Conservation (phyloP, 2,329 filamentous ascomycete species). For the Trichoderma endophyticum region DNA sequence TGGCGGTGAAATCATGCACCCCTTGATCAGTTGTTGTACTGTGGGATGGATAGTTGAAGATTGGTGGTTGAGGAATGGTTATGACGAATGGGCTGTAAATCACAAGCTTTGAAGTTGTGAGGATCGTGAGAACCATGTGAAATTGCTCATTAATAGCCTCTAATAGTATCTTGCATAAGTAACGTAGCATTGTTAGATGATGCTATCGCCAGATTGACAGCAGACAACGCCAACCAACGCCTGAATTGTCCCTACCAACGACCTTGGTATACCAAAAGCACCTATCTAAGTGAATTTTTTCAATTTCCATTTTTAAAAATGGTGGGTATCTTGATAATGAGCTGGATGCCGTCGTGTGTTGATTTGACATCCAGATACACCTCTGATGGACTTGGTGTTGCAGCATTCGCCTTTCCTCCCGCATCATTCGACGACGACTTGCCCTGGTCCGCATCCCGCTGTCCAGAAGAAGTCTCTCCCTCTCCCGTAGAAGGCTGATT, state of each 20-base stretch:
- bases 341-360: conserved; percentile 55
- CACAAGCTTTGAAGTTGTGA: not conserved
- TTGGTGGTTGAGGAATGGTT: not conserved
- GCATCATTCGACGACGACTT: conserved; percentile 28
- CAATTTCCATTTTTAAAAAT: conserved; percentile 42
- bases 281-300: not conserved
- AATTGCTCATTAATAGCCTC: not conserved
- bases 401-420: conserved; percentile 33
- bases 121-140: not conserved
- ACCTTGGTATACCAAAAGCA: not conserved
- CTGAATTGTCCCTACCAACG: not conserved
- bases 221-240: not conserved
- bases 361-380: conserved; percentile 57
- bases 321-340: conserved; percentile 56
- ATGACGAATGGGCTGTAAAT: not conserved
- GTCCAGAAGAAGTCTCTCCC: not conserved
- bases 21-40: not conserved
- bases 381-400: conserved; percentile 46
- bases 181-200: not conserved
- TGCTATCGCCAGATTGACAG: conserved; percentile 2
- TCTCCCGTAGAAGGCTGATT: conserved; percentile 33
- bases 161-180: not conserved
- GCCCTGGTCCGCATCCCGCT: not conserved
- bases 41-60: not conserved
- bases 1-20: conserved; percentile 1